Conservation (phyloP, 2,329 filamentous ascomycete species). For the Diplodia scrobiculata region DNA sequence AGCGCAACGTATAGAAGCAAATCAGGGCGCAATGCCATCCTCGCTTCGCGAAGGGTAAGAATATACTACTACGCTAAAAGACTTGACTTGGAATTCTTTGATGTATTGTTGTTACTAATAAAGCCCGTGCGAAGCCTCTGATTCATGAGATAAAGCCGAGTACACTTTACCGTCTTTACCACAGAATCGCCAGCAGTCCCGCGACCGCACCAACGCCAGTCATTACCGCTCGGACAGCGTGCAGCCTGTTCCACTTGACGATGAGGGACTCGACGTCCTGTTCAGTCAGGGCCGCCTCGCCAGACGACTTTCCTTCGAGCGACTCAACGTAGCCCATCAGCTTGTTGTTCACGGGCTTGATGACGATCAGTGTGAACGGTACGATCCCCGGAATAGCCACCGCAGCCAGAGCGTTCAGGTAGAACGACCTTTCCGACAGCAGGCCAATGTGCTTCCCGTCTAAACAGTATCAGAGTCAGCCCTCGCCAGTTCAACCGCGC, state of each 20-base stretch:
- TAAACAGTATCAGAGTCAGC: not conserved
- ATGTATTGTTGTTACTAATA: too few relatives aligned
- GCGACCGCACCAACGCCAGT: conserved; percentile 8
- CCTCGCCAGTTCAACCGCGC: too few relatives aligned
- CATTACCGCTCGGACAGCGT: conserved; percentile 26
- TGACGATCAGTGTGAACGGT: conserved; percentile 35
- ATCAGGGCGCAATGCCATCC: too few relatives aligned
- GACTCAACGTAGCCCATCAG: conserved; percentile 33
- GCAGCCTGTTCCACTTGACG: conserved; percentile 34
- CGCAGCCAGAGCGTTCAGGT: conserved; percentile 34
- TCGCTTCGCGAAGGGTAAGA: too few relatives aligned
- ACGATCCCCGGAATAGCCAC: conserved; percentile 34
- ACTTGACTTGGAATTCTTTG: too few relatives aligned
- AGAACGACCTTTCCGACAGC: conserved; percentile 24
- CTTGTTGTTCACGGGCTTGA: conserved; percentile 33
- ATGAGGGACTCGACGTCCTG: conserved; percentile 32
- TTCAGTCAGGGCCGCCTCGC: conserved; percentile 25
- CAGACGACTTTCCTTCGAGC: not conserved
- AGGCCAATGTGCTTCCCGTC: conserved; percentile 27
- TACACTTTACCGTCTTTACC: not conserved
- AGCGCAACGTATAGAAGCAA: too few relatives aligned
- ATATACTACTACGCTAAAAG: too few relatives aligned
- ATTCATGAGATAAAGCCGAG: too few relatives aligned
- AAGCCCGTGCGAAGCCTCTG: too few relatives aligned
- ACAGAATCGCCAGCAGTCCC: conserved; percentile 23